Evolutionary conservation across 805 yeast genomes (phyloP).

Genomic region (Metschnikowia noctiluminum): DNA sequence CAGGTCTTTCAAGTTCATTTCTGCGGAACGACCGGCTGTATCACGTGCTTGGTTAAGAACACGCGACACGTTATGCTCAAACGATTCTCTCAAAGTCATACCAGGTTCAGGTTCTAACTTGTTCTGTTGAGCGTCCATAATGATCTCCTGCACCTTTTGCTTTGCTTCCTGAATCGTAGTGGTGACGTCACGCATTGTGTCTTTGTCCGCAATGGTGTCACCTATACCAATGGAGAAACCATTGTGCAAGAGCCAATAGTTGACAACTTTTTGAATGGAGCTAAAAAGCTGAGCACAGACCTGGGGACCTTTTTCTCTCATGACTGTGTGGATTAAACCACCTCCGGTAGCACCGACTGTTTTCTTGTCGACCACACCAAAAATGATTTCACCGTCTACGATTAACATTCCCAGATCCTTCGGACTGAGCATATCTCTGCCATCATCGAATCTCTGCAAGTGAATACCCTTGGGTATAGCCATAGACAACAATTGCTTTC

Average conservation of each 20-base stretch:
- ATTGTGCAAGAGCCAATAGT: constrained; percentile 92
- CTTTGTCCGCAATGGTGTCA: constrained; percentile 98
- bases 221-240: constrained; percentile 99
- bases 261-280: constrained; percentile 90
- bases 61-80: constrained; percentile 95
- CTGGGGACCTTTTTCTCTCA: constrained; percentile 95
- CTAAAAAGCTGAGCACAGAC: constrained; percentile 89
- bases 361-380: constrained; percentile 97
- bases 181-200: constrained; percentile 90
- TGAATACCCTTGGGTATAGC: constrained; percentile 96
- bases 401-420: constrained; percentile 95
- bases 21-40: constrained; percentile 98
- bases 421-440: constrained; percentile 77
- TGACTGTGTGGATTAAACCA: constrained; percentile 94
- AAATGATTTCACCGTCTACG: constrained; percentile 92
- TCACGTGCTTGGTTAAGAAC: constrained; percentile 97
- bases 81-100: constrained; percentile 98
- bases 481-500: constrained; percentile 89
- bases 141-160: constrained; percentile 89
- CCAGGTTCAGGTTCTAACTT: constrained; percentile 94
- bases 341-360: constrained; percentile 99
- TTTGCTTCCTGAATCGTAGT: constrained; percentile 92
- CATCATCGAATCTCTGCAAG: constrained; percentile 89
- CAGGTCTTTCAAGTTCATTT: constrained; percentile 87
- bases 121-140: constrained; percentile 87